These are phyloP conservation scores for Salvia rosmarinus DNA, from an alignment of 257 asterid genomes.

Conservation along the genomic window DNA sequence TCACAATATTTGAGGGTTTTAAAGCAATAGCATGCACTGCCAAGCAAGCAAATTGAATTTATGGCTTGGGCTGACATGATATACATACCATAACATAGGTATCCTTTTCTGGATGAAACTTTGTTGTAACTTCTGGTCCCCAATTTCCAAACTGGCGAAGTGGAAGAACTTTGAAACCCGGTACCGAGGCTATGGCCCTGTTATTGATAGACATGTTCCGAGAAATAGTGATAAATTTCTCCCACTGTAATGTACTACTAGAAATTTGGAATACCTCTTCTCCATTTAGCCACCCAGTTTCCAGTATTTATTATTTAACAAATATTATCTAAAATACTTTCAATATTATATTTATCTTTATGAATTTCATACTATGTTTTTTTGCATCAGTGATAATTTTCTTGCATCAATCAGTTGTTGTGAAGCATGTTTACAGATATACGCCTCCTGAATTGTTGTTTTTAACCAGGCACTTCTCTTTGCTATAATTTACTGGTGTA, in stretches of 20 bases:
- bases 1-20: conserved; percentile 4
- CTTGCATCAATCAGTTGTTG: conserved; percentile 29
- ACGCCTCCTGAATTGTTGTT: neutral
- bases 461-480: neutral
- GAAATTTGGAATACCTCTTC: conserved; percentile 17
- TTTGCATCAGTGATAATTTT: conserved; percentile 1
- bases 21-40: neutral
- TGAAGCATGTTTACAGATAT: neutral
- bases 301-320: neutral
- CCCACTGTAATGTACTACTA: conserved; percentile 9
- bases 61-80: conserved; percentile 9
- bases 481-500: conserved; percentile 2
- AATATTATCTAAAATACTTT: neutral
- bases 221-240: conserved; percentile 13
- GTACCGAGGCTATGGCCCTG: conserved; percentile 83
- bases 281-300: neutral
- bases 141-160: conserved; percentile 91
- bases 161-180: conserved; percentile 85
- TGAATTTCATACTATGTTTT: neutral
- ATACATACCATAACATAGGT: conserved; percentile 80
- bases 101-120: conserved; percentile 82
- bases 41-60: conserved; percentile 14
- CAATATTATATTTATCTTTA: conserved; percentile 5
- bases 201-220: conserved; percentile 28
- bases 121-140: conserved; percentile 82